phyloP scores from a whole-genome alignment of 2,329 filamentous ascomycete genomes.

The Lachnellula hyalina region DNA sequence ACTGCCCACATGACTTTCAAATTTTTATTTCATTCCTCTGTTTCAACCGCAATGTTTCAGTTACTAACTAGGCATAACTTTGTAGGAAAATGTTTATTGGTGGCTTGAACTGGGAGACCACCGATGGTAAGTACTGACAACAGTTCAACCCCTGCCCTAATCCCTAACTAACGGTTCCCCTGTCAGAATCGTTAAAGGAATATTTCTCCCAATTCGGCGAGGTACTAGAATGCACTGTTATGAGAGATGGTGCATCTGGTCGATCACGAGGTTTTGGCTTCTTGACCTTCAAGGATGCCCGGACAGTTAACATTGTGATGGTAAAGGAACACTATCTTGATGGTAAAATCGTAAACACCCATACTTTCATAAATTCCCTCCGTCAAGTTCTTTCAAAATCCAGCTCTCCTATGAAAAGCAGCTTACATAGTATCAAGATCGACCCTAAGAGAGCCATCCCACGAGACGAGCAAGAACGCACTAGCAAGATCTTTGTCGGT shows the following conservation, averaged over 20 bases:
- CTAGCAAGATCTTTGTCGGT: constrained; percentile 97
- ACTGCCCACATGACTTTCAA: background rate
- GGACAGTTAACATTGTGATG: constrained; percentile 98
- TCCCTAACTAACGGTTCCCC: constrained; percentile 6
- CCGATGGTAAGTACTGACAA: constrained; percentile 67
- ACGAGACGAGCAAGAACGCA: constrained; percentile 95
- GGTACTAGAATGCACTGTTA: constrained; percentile 97
- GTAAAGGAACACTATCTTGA: constrained; percentile 98
- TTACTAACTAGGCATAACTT: constrained; percentile 27
- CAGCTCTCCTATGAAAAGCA: constrained; percentile 15
- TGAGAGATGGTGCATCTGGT: constrained; percentile 91
- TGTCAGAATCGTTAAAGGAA: constrained; percentile 83
- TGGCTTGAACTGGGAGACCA: constrained; percentile 98
- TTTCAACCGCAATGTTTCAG: constrained; percentile 2
- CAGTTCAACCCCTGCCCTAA: background rate
- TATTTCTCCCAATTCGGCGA: constrained; percentile 99
- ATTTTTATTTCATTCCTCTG: constrained; percentile 8
- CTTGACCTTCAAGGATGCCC: constrained; percentile 94
- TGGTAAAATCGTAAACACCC: constrained; percentile 82
- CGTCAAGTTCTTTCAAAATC: constrained; percentile 7
- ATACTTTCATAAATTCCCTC: constrained; percentile 11
- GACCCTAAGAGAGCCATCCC: constrained; percentile 97
- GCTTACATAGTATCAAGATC: constrained; percentile 50
- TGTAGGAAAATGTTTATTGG: constrained; percentile 99
- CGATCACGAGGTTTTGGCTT: constrained; percentile 96